Evolutionary conservation across 2,329 filamentous ascomycete species (phyloP).

Genomic region (Aureobasidium sp.): DNA sequence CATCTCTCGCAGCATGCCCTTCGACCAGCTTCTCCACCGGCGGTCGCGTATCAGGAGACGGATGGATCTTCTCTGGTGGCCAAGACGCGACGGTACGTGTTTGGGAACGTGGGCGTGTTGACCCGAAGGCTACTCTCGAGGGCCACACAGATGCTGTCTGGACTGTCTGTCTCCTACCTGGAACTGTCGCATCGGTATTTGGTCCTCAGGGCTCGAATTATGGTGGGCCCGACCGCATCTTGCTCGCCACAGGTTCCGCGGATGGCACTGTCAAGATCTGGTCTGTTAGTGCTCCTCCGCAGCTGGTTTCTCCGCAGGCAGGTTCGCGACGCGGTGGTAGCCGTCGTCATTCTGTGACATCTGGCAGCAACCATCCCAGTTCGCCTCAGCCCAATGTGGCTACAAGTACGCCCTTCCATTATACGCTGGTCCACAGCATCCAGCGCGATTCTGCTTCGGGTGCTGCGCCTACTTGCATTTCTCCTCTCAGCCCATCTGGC

Average conservation of each 20-base stretch:
- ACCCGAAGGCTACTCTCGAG: conserved; percentile 89
- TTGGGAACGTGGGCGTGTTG: conserved; percentile 90
- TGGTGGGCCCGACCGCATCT: conserved; percentile 74
- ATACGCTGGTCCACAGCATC: conserved; percentile 84
- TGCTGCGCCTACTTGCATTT: conserved; percentile 83
- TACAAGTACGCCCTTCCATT: conserved; percentile 77
- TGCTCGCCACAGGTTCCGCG: conserved; percentile 85
- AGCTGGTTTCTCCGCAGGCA: conserved; percentile 72
- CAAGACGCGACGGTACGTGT: conserved; percentile 89
- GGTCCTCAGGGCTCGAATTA: conserved; percentile 59
- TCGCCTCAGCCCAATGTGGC: conserved; percentile 84
- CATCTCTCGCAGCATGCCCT: conserved; percentile 79
- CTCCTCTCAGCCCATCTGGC: conserved; percentile 73
- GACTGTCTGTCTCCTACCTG: conserved; percentile 86
- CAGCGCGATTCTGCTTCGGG: conserved; percentile 43
- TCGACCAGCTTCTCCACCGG: conserved; percentile 85
- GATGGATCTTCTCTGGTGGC: conserved; percentile 97
- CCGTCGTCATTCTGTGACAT: conserved; percentile 86
- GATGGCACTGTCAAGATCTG: conserved; percentile 90
- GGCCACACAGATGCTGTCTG: conserved; percentile 95
- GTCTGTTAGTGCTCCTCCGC: conserved; percentile 87
- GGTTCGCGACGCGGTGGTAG: conserved; percentile 67
- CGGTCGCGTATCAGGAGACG: conserved; percentile 80
- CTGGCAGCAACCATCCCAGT: conserved; percentile 83
- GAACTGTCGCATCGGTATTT: conserved; percentile 73